A percentile compares a stretch with the other conserved stretches of the same genome.
phyloP scores from a whole-genome alignment of 2,329 filamentous ascomycete species.

The Colletotrichum salicis region DNA sequence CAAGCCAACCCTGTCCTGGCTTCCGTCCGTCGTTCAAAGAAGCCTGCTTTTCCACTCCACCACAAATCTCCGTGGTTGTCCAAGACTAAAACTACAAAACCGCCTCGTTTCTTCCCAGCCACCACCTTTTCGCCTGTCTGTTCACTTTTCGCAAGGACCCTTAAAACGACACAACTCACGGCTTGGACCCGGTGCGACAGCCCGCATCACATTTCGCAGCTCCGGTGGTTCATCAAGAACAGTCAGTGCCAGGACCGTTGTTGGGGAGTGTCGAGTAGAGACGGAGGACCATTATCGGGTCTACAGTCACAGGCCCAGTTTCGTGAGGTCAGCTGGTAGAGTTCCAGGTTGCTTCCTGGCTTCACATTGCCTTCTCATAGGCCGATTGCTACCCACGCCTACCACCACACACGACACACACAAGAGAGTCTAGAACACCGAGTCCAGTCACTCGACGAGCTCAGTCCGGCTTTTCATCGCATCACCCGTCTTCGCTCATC shows the following conservation, averaged over 20 bases:
- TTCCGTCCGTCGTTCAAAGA: slow-evolving; percentile 10
- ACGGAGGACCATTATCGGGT: slow-evolving; percentile 12
- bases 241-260: background rate
- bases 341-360: slow-evolving; percentile 1
- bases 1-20: slow-evolving; percentile 23
- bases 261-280: slow-evolving; percentile 4
- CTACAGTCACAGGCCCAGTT: slow-evolving; percentile 28
- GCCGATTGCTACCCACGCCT: slow-evolving; percentile 19
- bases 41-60: slow-evolving; percentile 31
- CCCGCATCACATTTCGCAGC: background rate
- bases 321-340: slow-evolving; percentile 34
- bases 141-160: slow-evolving; percentile 17
- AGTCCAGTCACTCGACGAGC: background rate
- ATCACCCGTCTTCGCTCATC: slow-evolving; percentile 10
- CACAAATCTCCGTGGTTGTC: slow-evolving; percentile 12
- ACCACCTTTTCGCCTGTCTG: background rate
- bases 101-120: slow-evolving; percentile 22
- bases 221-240: background rate
- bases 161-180: slow-evolving; percentile 9
- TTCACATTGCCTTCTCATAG: slow-evolving; percentile 27
- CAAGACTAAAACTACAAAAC: slow-evolving; percentile 32
- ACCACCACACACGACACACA: slow-evolving; percentile 23
- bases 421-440: slow-evolving; percentile 15
- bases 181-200: slow-evolving; percentile 5
- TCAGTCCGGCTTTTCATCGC: slow-evolving; percentile 21